A percentile compares a stretch with the other conserved stretches of the same genome.
phyloP scores from a whole-genome alignment of 768 basidiomycete species.

The Sarcodon aspratus region DNA sequence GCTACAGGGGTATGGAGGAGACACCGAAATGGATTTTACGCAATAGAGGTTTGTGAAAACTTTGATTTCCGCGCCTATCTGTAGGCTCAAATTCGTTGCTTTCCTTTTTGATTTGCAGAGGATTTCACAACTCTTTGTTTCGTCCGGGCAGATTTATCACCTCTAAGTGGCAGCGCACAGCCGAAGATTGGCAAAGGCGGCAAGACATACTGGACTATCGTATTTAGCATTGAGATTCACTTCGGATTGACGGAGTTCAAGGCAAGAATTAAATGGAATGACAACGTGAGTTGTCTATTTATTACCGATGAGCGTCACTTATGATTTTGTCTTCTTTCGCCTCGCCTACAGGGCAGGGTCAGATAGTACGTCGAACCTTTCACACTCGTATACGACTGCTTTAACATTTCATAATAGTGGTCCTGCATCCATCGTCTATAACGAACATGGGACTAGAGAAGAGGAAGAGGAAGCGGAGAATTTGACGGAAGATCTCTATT shows the following conservation, averaged over 20 bases:
- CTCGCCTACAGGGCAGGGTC: constrained; percentile 39
- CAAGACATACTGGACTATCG: constrained; percentile 74
- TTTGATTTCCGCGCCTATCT: neutral
- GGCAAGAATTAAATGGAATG: constrained; percentile 74
- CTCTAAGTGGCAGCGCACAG: constrained; percentile 58
- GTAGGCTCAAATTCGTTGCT: neutral
- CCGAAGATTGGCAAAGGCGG: constrained; percentile 53
- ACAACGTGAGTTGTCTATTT: constrained; percentile 42
- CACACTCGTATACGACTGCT: neutral
- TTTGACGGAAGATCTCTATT: constrained; percentile 42
- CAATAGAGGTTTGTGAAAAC: constrained; percentile 22
- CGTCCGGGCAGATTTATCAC: constrained; percentile 68
- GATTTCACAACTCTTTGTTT: constrained; percentile 69
- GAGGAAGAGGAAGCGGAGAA: constrained; percentile 66
- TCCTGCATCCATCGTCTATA: constrained; percentile 73
- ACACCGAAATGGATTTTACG: constrained; percentile 69
- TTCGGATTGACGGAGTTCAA: constrained; percentile 77
- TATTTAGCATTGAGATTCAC: constrained; percentile 77
- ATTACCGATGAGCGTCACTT: neutral
- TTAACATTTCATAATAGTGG: constrained; percentile 33
- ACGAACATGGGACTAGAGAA: constrained; percentile 62
- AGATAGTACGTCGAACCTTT: constrained; percentile 48
- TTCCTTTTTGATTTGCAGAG: constrained; percentile 24
- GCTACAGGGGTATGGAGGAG: constrained; percentile 62
- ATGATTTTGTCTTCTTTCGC: neutral